Evolutionary conservation across 129 eudicot genomes (phyloP).

Genomic region (Saposhnikovia divaricata): DNA sequence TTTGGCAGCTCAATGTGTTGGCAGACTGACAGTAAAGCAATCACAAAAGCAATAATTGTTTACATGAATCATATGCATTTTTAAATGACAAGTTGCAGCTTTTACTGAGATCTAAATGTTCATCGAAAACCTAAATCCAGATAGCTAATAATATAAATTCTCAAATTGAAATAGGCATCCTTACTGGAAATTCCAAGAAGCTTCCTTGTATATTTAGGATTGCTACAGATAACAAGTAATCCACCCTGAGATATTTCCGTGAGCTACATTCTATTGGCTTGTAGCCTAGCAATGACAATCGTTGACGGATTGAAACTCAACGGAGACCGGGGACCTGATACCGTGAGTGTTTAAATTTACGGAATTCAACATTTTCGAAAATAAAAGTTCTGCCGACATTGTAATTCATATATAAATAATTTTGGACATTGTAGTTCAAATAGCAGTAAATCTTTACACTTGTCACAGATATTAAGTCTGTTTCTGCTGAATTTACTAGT

Average conservation of each 20-base stretch:
- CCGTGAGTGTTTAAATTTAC: not conserved
- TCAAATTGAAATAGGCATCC: not conserved
- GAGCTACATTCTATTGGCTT: no score
- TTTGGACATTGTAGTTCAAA: no score
- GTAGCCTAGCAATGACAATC: no score
- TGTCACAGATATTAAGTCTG: not conserved
- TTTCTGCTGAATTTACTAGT: not conserved
- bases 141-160: no score
- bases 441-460: not conserved
- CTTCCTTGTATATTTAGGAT: not conserved
- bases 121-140: not conserved
- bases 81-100: not conserved
- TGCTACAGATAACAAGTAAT: not conserved
- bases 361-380: not conserved
- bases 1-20: not conserved
- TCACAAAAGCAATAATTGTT: not conserved
- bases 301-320: no score
- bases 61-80: not conserved
- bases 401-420: no score
- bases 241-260: not conserved
- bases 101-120: not conserved
- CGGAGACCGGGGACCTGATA: no score
- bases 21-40: not conserved
- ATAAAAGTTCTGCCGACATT: no score
- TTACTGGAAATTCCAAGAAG: not conserved